These are phyloP conservation scores for Aspergillus niger DNA, from an alignment of 2,329 filamentous ascomycete species.

Conservation along the genomic window DNA sequence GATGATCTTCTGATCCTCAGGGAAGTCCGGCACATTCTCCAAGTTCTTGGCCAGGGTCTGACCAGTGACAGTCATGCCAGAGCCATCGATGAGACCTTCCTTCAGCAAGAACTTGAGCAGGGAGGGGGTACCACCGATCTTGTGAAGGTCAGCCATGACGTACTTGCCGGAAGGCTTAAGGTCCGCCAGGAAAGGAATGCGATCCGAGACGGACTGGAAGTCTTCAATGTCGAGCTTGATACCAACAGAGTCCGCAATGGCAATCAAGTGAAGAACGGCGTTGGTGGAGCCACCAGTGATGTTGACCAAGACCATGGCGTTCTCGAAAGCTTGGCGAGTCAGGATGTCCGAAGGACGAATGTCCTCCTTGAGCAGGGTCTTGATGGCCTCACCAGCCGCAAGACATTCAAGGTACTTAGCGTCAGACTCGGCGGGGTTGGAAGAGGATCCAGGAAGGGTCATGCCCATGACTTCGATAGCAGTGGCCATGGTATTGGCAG, in stretches of 20 bases:
- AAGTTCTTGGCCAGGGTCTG: slow-evolving; percentile 62
- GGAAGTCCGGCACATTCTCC: slow-evolving; percentile 63
- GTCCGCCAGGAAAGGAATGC: slow-evolving; percentile 77
- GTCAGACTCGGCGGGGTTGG: slow-evolving; percentile 72
- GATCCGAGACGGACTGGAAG: slow-evolving; percentile 80
- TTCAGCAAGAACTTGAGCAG: slow-evolving; percentile 61
- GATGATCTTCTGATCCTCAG: slow-evolving; percentile 70
- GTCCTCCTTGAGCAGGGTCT: slow-evolving; percentile 72
- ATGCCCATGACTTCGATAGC: slow-evolving; percentile 73
- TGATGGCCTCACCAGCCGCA: slow-evolving; percentile 70
- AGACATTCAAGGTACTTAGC: slow-evolving; percentile 74
- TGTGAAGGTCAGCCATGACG: slow-evolving; percentile 61
- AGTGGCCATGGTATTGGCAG: slow-evolving; percentile 74
- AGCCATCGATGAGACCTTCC: slow-evolving; percentile 61
- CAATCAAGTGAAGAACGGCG: slow-evolving; percentile 80
- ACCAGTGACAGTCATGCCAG: slow-evolving; percentile 63
- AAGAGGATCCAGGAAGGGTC: slow-evolving; percentile 80
- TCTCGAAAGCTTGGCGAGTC: slow-evolving; percentile 78
- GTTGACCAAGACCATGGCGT: slow-evolving; percentile 81
- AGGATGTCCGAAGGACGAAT: slow-evolving; percentile 77
- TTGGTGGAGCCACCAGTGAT: slow-evolving; percentile 85
- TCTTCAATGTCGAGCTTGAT: slow-evolving; percentile 83
- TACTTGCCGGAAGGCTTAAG: slow-evolving; percentile 74
- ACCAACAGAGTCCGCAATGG: slow-evolving; percentile 78
- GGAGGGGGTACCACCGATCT: slow-evolving; percentile 60